Base-by-base conservation (phyloP, 1,284 basidiomycete species). In the Cryptococcus hybrid region DNA sequence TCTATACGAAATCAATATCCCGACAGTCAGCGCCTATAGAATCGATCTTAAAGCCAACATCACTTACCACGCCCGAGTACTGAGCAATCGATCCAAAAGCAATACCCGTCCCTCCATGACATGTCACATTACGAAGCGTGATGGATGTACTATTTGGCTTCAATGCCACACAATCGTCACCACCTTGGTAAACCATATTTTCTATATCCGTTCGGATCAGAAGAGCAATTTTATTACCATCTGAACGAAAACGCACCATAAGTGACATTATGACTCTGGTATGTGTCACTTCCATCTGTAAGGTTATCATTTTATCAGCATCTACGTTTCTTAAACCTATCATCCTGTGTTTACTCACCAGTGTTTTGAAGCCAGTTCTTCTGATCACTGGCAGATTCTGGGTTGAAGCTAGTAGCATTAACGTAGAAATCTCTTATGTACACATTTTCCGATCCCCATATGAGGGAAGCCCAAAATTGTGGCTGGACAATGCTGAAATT, bases 161-260 rank as follows among this genome's bases (percentile, higher is more conserved):
- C 74, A 86, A 82, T 5, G 84, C 84, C n/a, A 86, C 71, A 62
- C 84, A 86, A 68, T 86, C 85, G 66, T 86, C 86, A 11, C 86
- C 84, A 15, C 69, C 71, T 54, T 73, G 69, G 57, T 70, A 69
- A 7, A 70, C 63, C 51, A 68, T 64, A 54, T 67, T 63, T 40
- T 64, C 59, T 64, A 53, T 35, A 40, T 3, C n/a, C 8, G 40
- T 47, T 24, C 24, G 24, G 24, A 24, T 24, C 24, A 24, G 24
- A 39, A 24, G 12, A 54, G 44, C 43, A n/a, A 46, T 7, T n/a
- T 45, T 24, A 24, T 24, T 30, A 39, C 43, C 5, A 46, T 12
- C 44, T 35, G 11, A 5, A 12, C 24, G 18, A 34, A 24, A 15
- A 59, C 66, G 18, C 52, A 65, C 65, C 66, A 45, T 86, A 71